These are phyloP conservation scores for Jamesozyma rosinii DNA, from an alignment of 805 yeast genomes.

Conservation along the genomic window DNA sequence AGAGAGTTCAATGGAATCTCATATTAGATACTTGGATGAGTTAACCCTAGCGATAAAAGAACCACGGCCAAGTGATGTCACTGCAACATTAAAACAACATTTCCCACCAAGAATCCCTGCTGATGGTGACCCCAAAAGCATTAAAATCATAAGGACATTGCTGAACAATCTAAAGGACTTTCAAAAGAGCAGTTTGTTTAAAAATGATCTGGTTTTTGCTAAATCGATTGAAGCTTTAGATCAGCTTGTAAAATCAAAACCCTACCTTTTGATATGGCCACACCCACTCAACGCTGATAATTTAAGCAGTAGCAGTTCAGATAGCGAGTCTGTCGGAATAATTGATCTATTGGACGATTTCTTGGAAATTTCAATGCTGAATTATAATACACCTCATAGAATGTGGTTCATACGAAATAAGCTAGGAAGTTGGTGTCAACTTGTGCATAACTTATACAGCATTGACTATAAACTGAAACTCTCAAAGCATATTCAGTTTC, in stretches of 20 bases:
- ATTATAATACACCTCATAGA: constrained; percentile 12
- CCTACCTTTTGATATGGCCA: constrained; percentile 10
- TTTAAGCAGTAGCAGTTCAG: not conserved
- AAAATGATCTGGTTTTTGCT: constrained; percentile 18
- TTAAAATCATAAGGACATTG: constrained; percentile 17
- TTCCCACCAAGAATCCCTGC: not conserved
- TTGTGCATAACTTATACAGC: constrained; percentile 11
- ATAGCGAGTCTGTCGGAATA: constrained; percentile 10
- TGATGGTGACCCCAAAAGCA: constrained; percentile 13
- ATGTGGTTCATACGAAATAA: constrained; percentile 23
- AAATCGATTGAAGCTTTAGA: constrained; percentile 25
- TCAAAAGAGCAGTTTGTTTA: constrained; percentile 6
- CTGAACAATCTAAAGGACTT: constrained; percentile 14
- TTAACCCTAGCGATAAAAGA: constrained; percentile 23
- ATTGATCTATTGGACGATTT: constrained; percentile 12
- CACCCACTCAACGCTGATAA: not conserved
- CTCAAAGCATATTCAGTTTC: constrained; percentile 6
- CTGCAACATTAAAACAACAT: not conserved
- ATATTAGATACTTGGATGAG: constrained; percentile 25
- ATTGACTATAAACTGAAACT: constrained; percentile 6
- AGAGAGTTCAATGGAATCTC: constrained; percentile 17
- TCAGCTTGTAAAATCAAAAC: constrained; percentile 17
- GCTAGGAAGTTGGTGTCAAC: constrained; percentile 20
- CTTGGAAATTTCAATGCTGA: constrained; percentile 10
- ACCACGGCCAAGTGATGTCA: not conserved